A percentile compares a stretch with the other conserved stretches of the same genome.
These are phyloP conservation scores for Aspergillus ellipticus DNA, from an alignment of 495 filamentous ascomycete genomes.

Conservation along the genomic window DNA sequence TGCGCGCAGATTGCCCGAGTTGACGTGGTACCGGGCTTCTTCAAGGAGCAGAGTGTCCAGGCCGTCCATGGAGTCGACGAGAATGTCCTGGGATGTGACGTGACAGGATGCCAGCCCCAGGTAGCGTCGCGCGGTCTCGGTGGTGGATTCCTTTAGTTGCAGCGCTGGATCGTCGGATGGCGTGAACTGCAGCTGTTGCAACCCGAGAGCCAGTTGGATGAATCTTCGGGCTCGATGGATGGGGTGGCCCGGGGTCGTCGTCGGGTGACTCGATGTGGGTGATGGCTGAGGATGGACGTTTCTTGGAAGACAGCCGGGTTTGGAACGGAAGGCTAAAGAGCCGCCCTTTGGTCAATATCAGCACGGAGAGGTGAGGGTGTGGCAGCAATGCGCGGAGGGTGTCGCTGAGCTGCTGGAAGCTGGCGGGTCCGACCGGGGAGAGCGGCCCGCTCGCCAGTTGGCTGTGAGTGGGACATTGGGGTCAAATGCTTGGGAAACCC, in stretches of 20 bases:
- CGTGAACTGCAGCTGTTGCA: conserved; percentile 39
- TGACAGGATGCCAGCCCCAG: conserved; percentile 33
- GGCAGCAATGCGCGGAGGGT: not conserved
- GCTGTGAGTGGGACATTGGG: not conserved
- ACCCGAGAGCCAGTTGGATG: conserved; percentile 44
- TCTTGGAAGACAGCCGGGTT: not conserved
- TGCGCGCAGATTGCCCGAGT: conserved; percentile 38
- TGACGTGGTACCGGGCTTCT: conserved; percentile 38
- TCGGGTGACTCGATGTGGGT: no score
- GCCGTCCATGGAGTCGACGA: conserved; percentile 46
- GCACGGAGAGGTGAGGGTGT: not conserved
- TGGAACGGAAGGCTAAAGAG: not conserved
- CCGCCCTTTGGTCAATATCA: not conserved
- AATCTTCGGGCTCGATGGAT: conserved; percentile 41
- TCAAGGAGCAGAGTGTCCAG: conserved; percentile 46
- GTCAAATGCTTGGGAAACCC: not conserved
- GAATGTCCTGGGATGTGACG: conserved; percentile 47
- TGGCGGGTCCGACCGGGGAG: no score
- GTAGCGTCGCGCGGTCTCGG: conserved; percentile 25
- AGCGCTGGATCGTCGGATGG: conserved; percentile 22
- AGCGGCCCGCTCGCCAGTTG: no score
- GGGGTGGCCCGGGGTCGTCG: conserved; percentile 25
- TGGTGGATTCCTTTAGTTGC: conserved; percentile 26
- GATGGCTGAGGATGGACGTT: no score
- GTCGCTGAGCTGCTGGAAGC: not conserved